Evolutionary conservation across 805 yeast species (phyloP), one percentile per base, ranked within the genome.

Genomic region (Lipomyces yamanashiensis): DNA sequence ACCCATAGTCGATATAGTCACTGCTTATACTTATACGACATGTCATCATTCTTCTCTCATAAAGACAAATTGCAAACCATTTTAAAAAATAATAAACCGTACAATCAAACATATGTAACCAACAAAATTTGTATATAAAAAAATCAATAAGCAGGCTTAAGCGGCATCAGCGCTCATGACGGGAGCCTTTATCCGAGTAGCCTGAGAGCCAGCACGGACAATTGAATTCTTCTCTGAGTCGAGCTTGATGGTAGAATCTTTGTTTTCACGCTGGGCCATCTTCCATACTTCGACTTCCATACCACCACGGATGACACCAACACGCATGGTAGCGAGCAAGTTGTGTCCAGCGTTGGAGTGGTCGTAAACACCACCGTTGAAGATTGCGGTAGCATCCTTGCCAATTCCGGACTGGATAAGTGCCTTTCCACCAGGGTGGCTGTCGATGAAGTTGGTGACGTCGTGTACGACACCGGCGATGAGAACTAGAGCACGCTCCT

Each of bases 331-430:
- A 1, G 97, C 96, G 64, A 92, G 79, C 64, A 92, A 77, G 76
- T 92, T 92, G 73, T 88, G 89, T 0, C 97, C 98, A 0, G 98
- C 98, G 62, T 93, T 91, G 71, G 95, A 88, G 75, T 92, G 98
- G 61, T 85, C 85, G 77, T 92, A 92, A 12, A 92, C 98, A 2
- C 97, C 98, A 23, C 98, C 98, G 74, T 88, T 91, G 76, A 92
- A 92, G 1, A 96, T 97, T 57, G 89, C 86, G 2, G 98, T 92
- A 8, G 96, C 97, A 75, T 92, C 98, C 75, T 89, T 90, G 12
- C 98, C 98, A 62, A 90, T 87, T 1, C 96, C 89, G 0, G 95
- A 86, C 67, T 80, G 80, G 60, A 92, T 85, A 56, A 92, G 81
- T 5, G 92, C 87, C 39, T 85, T 76, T 1, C 98, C 98, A 69